Base-by-base conservation (phyloP, 805 yeast genomes). In the Monosporozyma unispora region DNA sequence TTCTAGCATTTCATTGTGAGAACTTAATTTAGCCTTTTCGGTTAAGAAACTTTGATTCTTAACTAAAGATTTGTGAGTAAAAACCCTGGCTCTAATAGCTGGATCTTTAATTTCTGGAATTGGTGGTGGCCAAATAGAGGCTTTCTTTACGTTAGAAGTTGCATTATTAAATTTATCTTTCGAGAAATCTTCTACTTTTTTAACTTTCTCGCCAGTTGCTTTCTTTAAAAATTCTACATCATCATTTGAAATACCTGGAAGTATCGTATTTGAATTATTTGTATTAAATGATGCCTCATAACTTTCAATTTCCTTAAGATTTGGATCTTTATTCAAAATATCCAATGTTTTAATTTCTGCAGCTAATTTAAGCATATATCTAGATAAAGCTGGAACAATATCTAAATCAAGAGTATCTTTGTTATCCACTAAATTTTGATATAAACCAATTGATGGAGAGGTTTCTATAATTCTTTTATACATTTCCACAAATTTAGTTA, bases 1-100 rank as follows among this genome's bases (percentile, higher is more conserved):
- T 69, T 91, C 98, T 21, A 89, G 70, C 46, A 96, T 74, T 71
- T 90, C 97, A 63, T 91, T 87, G 57, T 87, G 90, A 2, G 81
- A 70, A 47, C 74, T 70, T 23, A 84, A 70, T 48, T 77, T 70
- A 54, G 84, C 91, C 3, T 69, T 64, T 46, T 75, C 78, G n/a
- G 78, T 70, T 45, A 82, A 64, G 54, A 78, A 79, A 4, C 77
- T 63, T 52, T 78, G 77, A 54, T 77, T 78, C 52, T 82, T 79
- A 14, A 82, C 75, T 3, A 78, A 70, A 0, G 96, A 89, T 56
- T 82, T 81, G 64, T 91, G 97, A 25, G 83, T 78, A 61, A 90
- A 91, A 0, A 88, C 96, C 47, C 84, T 75, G 6, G 81, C 79
- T 53, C 75, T 71, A 10, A 89, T 74, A 3, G 71, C 72, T 0